A percentile compares a stretch with the other conserved stretches of the same genome.
These are phyloP conservation scores for Pythium guiyangense DNA, from an alignment of 352 stramenopile species.

Conservation along the genomic window DNA sequence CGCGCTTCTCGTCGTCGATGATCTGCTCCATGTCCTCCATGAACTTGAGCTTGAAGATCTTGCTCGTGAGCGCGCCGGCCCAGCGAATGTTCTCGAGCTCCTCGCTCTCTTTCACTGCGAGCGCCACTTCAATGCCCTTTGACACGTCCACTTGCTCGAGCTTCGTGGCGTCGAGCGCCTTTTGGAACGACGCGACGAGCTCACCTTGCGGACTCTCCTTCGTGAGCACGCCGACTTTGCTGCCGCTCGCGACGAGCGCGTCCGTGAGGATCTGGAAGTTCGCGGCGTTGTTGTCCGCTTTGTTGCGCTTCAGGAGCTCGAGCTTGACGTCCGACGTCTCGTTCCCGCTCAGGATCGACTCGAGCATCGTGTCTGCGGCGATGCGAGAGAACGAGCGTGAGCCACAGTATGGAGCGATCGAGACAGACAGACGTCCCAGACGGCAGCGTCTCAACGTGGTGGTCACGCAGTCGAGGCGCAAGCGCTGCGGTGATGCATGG, in stretches of 20 bases:
- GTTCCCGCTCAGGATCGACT: conserved; percentile 65
- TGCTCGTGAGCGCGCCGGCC: conserved; percentile 93
- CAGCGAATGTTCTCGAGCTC: conserved; percentile 91
- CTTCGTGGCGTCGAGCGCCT: conserved; percentile 58
- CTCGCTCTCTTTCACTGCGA: conserved; percentile 81
- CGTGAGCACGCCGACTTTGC: conserved; percentile 77
- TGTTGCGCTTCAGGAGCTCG: conserved; percentile 83
- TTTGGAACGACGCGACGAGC: conserved; percentile 78
- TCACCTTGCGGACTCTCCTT: conserved; percentile 88
- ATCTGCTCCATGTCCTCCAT: conserved; percentile 97
- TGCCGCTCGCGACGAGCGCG: conserved; percentile 54
- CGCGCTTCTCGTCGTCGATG: conserved; percentile 95
- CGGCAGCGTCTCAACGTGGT: no score
- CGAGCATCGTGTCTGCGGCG: conserved; percentile 63
- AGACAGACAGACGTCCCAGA: conserved; percentile 22
- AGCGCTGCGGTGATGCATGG: no score
- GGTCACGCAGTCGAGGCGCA: no score
- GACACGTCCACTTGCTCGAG: conserved; percentile 83
- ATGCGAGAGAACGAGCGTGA: neutral
- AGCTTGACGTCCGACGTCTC: conserved; percentile 67
- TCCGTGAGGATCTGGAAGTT: conserved; percentile 74
- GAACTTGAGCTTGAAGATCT: conserved; percentile 99
- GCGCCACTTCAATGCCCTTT: conserved; percentile 78
- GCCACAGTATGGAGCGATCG: neutral
- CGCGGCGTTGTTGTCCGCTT: conserved; percentile 68